Conservation (phyloP, 768 basidiomycete species). For the Lactarius indigo region DNA sequence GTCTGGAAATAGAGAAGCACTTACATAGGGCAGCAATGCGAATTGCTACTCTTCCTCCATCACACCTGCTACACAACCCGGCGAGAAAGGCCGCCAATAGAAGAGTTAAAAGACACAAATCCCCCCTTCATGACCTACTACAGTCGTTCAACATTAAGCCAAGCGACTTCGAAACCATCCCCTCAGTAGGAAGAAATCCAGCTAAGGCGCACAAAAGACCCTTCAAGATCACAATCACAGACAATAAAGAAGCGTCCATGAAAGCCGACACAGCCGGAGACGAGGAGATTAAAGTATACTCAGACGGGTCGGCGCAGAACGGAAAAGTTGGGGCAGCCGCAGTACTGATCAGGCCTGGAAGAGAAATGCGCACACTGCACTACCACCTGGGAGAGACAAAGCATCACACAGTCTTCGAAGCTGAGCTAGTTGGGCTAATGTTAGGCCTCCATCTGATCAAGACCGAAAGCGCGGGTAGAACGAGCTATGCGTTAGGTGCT, state of each 20-base stretch:
- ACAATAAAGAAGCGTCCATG: background rate
- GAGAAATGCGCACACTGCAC: background rate
- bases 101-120: background rate
- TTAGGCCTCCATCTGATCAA: background rate
- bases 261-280: background rate
- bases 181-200: background rate
- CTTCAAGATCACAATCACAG: background rate
- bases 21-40: constrained; percentile 12
- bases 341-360: background rate
- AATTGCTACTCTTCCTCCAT: constrained; percentile 16
- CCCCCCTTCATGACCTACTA: constrained; percentile 23
- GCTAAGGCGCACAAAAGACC: background rate
- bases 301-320: constrained; percentile 25
- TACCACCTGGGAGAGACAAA: background rate
- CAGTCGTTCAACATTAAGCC: background rate
- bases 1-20: too few relatives aligned
- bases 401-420: background rate
- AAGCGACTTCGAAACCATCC: constrained; percentile 14
- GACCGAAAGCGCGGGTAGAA: background rate
- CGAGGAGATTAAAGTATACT: constrained; percentile 14
- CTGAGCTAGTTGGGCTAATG: background rate
- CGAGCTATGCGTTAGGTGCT: too few relatives aligned
- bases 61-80: constrained; percentile 9
- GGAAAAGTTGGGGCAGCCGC: background rate
- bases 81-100: background rate